These are phyloP conservation scores for Tolypocladium tropicale DNA, from an alignment of 2,329 filamentous ascomycete species.

Conservation along the genomic window DNA sequence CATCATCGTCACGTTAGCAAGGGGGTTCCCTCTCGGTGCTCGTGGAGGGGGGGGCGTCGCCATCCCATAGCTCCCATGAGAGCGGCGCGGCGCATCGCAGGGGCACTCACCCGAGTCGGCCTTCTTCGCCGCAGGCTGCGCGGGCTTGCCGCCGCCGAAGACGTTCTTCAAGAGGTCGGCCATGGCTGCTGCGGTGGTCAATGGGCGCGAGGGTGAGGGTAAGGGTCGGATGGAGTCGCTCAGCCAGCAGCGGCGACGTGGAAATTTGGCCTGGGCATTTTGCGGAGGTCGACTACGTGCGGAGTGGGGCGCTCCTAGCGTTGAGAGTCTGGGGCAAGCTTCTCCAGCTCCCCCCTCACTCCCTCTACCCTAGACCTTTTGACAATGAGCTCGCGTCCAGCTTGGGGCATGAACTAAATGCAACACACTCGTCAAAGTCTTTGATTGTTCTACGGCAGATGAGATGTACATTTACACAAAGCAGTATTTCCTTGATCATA, in stretches of 20 bases:
- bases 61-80: background rate
- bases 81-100: background rate
- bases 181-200: conserved; percentile 29
- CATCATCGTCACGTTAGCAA: background rate
- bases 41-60: background rate
- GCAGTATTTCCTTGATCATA: too few species aligned
- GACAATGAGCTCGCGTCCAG: background rate
- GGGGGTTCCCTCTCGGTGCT: background rate
- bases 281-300: background rate
- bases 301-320: background rate
- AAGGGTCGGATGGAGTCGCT: background rate
- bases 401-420: background rate
- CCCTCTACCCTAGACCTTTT: background rate
- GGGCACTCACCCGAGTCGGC: conserved; percentile 52
- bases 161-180: conserved; percentile 55
- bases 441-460: too few species aligned
- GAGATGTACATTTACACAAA: too few species aligned
- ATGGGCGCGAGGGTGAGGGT: conserved; percentile 5
- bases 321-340: background rate
- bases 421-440: background rate
- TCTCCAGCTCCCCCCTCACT: background rate
- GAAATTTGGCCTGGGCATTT: background rate
- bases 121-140: conserved; percentile 32
- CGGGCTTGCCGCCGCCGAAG: conserved; percentile 55
- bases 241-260: background rate